A percentile compares a stretch with the other conserved stretches of the same genome.
phyloP scores from a whole-genome alignment of 108 stramenopile species.

The Discostella pseudostelligera region DNA sequence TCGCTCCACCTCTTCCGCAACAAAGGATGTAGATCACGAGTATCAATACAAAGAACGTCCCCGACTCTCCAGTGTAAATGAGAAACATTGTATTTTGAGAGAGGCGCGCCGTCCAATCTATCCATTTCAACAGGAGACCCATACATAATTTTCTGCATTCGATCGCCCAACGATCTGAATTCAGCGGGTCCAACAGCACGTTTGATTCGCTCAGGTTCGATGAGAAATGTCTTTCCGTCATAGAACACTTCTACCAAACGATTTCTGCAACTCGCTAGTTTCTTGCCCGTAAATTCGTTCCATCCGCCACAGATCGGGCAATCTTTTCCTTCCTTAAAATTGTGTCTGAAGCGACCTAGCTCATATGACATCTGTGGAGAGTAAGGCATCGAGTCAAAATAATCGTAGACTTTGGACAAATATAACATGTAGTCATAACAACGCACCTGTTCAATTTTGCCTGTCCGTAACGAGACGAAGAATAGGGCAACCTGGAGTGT shows the following conservation, averaged over 20 bases:
- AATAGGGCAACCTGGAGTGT: background rate
- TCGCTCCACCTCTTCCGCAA: constrained; percentile 32
- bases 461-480: background rate
- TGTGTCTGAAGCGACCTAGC: constrained; percentile 49
- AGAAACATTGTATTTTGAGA: constrained; percentile 38
- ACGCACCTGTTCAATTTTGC: constrained; percentile 30
- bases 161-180: background rate
- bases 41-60: constrained; percentile 48
- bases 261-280: constrained; percentile 20
- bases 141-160: background rate
- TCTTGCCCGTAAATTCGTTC: constrained; percentile 35
- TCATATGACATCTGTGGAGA: constrained; percentile 35
- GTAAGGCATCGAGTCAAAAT: background rate
- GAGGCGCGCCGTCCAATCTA: constrained; percentile 38
- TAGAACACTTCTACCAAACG: constrained; percentile 41
- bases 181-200: constrained; percentile 28
- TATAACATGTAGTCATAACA: background rate
- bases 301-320: constrained; percentile 51
- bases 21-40: constrained; percentile 52
- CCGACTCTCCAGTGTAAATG: constrained; percentile 42
- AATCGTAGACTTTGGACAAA: background rate
- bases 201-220: constrained; percentile 53
- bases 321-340: constrained; percentile 30
- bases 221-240: constrained; percentile 27
- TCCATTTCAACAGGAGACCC: constrained; percentile 35